Evolutionary conservation across 495 filamentous ascomycete species (phyloP).

Genomic region (Neurospora sp.): DNA sequence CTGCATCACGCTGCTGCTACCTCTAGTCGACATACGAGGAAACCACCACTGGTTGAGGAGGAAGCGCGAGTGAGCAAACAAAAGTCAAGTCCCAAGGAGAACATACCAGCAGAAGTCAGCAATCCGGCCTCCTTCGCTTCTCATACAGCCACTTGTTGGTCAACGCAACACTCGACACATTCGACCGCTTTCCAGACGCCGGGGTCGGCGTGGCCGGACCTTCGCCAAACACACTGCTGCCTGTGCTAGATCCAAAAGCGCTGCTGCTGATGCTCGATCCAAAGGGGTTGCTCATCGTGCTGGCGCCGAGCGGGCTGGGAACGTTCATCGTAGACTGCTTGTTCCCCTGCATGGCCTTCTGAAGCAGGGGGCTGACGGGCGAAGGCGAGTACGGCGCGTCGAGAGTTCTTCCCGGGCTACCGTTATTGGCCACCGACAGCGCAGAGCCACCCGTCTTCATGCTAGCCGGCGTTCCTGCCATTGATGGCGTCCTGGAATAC

Average conservation of each 20-base stretch:
- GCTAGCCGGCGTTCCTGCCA: slow-evolving; percentile 40
- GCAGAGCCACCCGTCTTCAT: slow-evolving; percentile 33
- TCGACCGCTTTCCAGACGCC: slow-evolving; percentile 53
- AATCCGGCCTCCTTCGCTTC: slow-evolving; percentile 38
- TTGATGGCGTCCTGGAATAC: slow-evolving; percentile 64
- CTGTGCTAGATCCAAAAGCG: slow-evolving; percentile 8
- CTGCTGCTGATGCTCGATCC: slow-evolving; percentile 11
- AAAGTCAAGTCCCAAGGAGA: not conserved
- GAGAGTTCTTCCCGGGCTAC: slow-evolving; percentile 8
- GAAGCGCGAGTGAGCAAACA: not conserved
- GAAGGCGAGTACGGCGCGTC: slow-evolving; percentile 16
- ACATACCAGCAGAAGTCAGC: not conserved
- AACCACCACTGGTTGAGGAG: not conserved
- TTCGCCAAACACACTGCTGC: slow-evolving; percentile 21
- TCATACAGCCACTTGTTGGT: slow-evolving; percentile 94
- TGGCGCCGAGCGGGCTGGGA: slow-evolving; percentile 34
- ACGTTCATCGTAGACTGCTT: slow-evolving; percentile 40
- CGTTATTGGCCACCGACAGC: slow-evolving; percentile 1
- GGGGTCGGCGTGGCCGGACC: slow-evolving; percentile 51
- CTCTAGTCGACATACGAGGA: slow-evolving; percentile 9
- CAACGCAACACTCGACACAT: slow-evolving; percentile 59
- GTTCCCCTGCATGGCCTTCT: slow-evolving; percentile 51
- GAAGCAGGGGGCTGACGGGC: slow-evolving; percentile 52
- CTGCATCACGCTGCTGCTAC: slow-evolving; percentile 26
- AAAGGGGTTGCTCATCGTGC: slow-evolving; percentile 8